Percentiles rank a stretch among this genome's conserved stretches.
These are phyloP conservation scores for Aaosphaeria pasadenensis DNA, from an alignment of 2,329 filamentous ascomycete genomes.

Conservation along the genomic window DNA sequence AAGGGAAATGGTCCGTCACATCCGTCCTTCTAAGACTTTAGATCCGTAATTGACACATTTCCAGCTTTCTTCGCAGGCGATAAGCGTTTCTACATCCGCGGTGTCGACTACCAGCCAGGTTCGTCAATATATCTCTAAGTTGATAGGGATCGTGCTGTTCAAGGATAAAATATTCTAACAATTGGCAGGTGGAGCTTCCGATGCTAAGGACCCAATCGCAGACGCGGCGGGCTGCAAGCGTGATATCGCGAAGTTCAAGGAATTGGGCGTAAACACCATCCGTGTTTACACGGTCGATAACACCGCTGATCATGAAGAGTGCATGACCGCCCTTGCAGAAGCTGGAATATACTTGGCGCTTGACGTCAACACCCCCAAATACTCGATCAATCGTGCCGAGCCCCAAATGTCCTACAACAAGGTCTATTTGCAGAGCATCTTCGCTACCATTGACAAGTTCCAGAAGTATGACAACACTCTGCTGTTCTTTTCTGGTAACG, in stretches of 20 bases:
- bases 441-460: constrained; percentile 85
- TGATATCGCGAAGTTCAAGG: constrained; percentile 77
- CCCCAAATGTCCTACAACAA: constrained; percentile 82
- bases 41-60: constrained; percentile 19
- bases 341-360: constrained; percentile 90
- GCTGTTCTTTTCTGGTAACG: constrained; percentile 78
- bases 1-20: constrained; percentile 56
- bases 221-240: constrained; percentile 69
- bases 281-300: constrained; percentile 95
- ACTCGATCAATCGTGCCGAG: constrained; percentile 77
- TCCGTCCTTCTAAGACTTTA: not conserved
- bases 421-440: constrained; percentile 79
- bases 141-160: constrained; percentile 5
- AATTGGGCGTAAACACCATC: constrained; percentile 84
- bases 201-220: constrained; percentile 71
- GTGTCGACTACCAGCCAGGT: constrained; percentile 64
- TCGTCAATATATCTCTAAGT: constrained; percentile 3
- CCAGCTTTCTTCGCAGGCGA: constrained; percentile 60
- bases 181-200: constrained; percentile 54
- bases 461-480: constrained; percentile 81
- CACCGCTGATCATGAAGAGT: constrained; percentile 73
- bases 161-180: not conserved
- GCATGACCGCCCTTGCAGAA: constrained; percentile 76
- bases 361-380: constrained; percentile 86
- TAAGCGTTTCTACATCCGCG: constrained; percentile 59